Evolutionary conservation across 2,329 filamentous ascomycete genomes (phyloP).

Genomic region (Plenodomus tracheiphilus): DNA sequence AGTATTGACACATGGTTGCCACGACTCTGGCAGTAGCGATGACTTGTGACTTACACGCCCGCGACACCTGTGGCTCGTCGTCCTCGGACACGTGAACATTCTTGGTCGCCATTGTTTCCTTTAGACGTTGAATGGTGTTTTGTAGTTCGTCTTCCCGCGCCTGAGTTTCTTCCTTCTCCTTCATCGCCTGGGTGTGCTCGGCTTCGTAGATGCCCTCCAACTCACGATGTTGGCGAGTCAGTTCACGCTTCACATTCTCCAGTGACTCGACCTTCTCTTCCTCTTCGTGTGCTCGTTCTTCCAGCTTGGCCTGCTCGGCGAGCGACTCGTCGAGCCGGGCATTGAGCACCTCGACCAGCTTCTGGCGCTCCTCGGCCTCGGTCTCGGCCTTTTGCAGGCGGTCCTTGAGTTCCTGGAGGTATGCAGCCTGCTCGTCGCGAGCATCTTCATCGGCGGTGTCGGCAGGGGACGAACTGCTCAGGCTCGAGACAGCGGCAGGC

Average conservation of each 20-base stretch:
- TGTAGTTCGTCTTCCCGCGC: constrained; percentile 90
- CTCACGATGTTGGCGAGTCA: constrained; percentile 81
- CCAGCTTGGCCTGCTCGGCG: constrained; percentile 80
- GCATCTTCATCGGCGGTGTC: constrained; percentile 61
- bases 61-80: constrained; percentile 55
- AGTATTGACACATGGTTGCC: constrained; percentile 14
- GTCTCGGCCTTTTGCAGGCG: constrained; percentile 80
- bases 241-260: constrained; percentile 82
- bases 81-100: constrained; percentile 59
- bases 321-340: constrained; percentile 82
- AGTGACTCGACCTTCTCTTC: constrained; percentile 82
- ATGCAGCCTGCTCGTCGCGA: constrained; percentile 75
- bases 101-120: constrained; percentile 82
- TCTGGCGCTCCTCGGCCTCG: constrained; percentile 76
- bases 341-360: constrained; percentile 83
- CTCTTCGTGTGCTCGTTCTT: constrained; percentile 84
- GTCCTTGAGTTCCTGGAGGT: constrained; percentile 83
- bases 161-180: constrained; percentile 87
- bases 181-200: constrained; percentile 82
- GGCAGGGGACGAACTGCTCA: constrained; percentile 42
- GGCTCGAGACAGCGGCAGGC: constrained; percentile 37
- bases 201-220: constrained; percentile 91
- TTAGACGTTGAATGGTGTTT: constrained; percentile 84
- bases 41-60: constrained; percentile 52
- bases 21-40: not conserved